phyloP scores from a whole-genome alignment of 139 green algal genomes.

The Deuterostichococcus epilithicus region DNA sequence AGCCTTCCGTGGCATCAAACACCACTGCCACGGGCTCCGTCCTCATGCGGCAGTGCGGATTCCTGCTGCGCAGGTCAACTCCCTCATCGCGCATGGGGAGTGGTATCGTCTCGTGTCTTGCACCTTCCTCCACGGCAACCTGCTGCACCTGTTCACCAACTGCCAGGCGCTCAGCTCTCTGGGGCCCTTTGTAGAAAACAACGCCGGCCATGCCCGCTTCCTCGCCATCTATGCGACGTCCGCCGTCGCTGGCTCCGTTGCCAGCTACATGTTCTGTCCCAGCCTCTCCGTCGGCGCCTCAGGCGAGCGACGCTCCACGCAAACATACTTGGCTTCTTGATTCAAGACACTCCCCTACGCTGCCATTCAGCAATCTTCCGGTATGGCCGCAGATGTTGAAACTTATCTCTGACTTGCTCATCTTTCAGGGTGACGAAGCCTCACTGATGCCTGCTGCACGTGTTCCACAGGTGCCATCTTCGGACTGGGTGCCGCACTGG shows the following conservation, averaged over 20 bases:
- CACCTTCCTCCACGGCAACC: slow-evolving; percentile 65
- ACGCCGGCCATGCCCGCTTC: slow-evolving; percentile 27
- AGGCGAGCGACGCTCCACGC: too few species aligned
- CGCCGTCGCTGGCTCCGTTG: slow-evolving; percentile 40
- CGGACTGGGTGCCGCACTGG: slow-evolving; percentile 40
- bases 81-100: slow-evolving; percentile 59
- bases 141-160: slow-evolving; percentile 66
- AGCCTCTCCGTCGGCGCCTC: slow-evolving; percentile 32
- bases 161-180: slow-evolving; percentile 33
- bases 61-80: slow-evolving; percentile 69
- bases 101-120: slow-evolving; percentile 71
- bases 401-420: too few species aligned
- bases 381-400: too few species aligned
- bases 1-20: too few species aligned
- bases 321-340: too few species aligned
- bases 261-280: slow-evolving; percentile 28
- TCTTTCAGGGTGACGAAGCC: too few species aligned
- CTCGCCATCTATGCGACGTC: slow-evolving; percentile 31
- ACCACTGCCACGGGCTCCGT: too few species aligned
- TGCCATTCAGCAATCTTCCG: too few species aligned
- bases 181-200: slow-evolving; percentile 31
- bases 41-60: too few species aligned
- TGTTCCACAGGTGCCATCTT: slow-evolving; percentile 33
- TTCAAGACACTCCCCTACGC: too few species aligned
- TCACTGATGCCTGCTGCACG: too few species aligned